Evolutionary conservation across 2,329 filamentous ascomycete species (phyloP).

Genomic region (Penicillium sp.): DNA sequence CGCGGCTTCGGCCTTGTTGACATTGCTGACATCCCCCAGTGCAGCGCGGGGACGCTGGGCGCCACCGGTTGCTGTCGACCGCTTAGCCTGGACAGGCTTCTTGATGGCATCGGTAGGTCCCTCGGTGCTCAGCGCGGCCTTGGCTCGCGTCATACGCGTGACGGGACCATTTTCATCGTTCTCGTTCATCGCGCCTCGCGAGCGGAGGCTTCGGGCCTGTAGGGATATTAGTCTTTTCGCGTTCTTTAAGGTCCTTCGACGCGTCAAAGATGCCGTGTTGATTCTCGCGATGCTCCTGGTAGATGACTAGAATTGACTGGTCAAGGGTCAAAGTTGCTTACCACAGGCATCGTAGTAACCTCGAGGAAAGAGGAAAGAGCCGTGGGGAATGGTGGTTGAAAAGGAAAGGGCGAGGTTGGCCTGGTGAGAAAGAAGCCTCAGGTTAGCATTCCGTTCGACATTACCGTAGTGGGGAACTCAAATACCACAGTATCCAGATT

Average conservation of each 20-base stretch:
- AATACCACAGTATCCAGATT: slow-evolving; percentile 27
- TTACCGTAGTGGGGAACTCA: slow-evolving; percentile 27
- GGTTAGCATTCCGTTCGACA: slow-evolving; percentile 33
- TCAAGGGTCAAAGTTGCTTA: slow-evolving; percentile 36
- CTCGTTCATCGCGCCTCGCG: slow-evolving; percentile 77
- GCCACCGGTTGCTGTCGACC: slow-evolving; percentile 48
- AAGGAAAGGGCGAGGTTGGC: slow-evolving; percentile 22
- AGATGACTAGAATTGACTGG: neutral
- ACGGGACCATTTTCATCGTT: slow-evolving; percentile 84
- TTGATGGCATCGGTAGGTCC: slow-evolving; percentile 55
- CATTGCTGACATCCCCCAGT: slow-evolving; percentile 92
- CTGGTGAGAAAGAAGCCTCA: slow-evolving; percentile 23
- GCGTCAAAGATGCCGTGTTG: slow-evolving; percentile 16
- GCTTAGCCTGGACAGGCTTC: slow-evolving; percentile 66
- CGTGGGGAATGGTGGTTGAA: slow-evolving; percentile 17
- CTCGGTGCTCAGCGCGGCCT: slow-evolving; percentile 58
- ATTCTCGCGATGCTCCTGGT: neutral
- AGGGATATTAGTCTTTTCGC: slow-evolving; percentile 7
- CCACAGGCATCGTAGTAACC: slow-evolving; percentile 49
- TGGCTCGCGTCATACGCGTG: slow-evolving; percentile 86
- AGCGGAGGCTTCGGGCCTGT: slow-evolving; percentile 64
- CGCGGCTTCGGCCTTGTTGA: slow-evolving; percentile 64
- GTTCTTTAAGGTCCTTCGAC: slow-evolving; percentile 3
- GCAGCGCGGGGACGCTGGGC: slow-evolving; percentile 70
- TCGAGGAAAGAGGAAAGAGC: slow-evolving; percentile 22